phyloP scores from a whole-genome alignment of 1,284 basidiomycete species.

The Ceratobasidium theobromae region DNA sequence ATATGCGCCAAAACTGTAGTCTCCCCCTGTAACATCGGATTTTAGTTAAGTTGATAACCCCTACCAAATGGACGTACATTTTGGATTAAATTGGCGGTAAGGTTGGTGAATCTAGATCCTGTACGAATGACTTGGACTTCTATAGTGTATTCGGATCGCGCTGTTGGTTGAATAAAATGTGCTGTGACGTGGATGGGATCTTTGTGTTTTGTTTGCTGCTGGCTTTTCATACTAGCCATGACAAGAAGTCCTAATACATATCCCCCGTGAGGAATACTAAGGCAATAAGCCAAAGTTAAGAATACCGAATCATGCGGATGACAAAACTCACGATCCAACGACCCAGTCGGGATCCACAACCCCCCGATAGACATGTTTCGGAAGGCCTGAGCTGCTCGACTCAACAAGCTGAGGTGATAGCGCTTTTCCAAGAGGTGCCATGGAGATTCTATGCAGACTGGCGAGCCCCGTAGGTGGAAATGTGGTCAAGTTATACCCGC shows the following conservation, averaged over 20 bases:
- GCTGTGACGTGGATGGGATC: slow-evolving; percentile 62
- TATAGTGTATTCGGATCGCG: slow-evolving; percentile 48
- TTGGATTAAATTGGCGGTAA: slow-evolving; percentile 59
- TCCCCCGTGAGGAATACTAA: slow-evolving; percentile 45
- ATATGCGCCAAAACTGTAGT: slow-evolving; percentile 54
- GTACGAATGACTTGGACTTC: slow-evolving; percentile 50
- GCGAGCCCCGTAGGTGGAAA: too few relatives aligned
- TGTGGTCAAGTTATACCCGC: neutral
- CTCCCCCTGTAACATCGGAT: slow-evolving; percentile 48
- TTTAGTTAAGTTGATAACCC: neutral
- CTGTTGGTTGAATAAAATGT: slow-evolving; percentile 55
- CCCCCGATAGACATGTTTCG: slow-evolving; percentile 17
- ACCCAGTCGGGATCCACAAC: slow-evolving; percentile 13
- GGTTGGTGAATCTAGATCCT: slow-evolving; percentile 56
- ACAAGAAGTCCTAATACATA: slow-evolving; percentile 58
- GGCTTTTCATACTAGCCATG: slow-evolving; percentile 55
- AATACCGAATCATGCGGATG: neutral
- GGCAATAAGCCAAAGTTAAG: neutral
- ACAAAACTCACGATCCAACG: slow-evolving; percentile 29
- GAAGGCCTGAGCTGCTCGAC: neutral
- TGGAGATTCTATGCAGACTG: neutral
- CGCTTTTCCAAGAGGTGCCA: slow-evolving; percentile 23
- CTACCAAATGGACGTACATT: slow-evolving; percentile 46
- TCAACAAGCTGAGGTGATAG: slow-evolving; percentile 1
- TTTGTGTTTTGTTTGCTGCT: slow-evolving; percentile 50